Evolutionary conservation across 108 stramenopile genomes (phyloP), one percentile per base, ranked within the genome.

Genomic region (Mediolabrus comicus): DNA sequence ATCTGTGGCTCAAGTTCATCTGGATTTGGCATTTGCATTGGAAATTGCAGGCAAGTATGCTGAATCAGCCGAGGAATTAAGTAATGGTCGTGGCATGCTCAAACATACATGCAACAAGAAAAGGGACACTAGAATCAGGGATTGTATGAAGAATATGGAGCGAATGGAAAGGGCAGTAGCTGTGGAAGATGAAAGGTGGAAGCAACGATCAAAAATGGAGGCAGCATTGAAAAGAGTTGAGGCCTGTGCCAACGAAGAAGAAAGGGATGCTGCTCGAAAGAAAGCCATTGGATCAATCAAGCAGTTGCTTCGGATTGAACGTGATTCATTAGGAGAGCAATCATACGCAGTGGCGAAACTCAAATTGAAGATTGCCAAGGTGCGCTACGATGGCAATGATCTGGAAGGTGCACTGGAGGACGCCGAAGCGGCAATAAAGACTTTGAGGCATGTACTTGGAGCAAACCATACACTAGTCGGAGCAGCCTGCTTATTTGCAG

Each of bases 281-380:
- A 43, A 41, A 11, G 65, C 53, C 61, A 79, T 72, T 2, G 39
- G 46, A 7, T 56, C 54, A 14, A 43, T 79, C 3, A 67, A 71
- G 31, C 31, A 46, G 32, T 41, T 60, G 24, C 38, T 79, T 7
- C 59, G 70, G 11, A 31, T 71, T 9, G 77, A 79, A 54, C 51
- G 66, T n/a, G 77, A 79, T 39, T 29, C 77, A 3, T 32, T 79
- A 52, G 77, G 77, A 38, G 71, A 71, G 26, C 24, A 62, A 10
- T 79, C 70, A 6, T 72, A 79, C 62, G 77, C 65, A 4, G 60
- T 58, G 22, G 70, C 77, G 31, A 79, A 79, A 52, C 32, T 79
- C 25, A 32, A 51, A 8, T 33, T 79, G 16, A 79, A 79, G 33
- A 36, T 72, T 26, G 65, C 77, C 61, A 79, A 79, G 32, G 52